phyloP scores from a whole-genome alignment of 495 filamentous ascomycete species.

The Podospora tetraspora region DNA sequence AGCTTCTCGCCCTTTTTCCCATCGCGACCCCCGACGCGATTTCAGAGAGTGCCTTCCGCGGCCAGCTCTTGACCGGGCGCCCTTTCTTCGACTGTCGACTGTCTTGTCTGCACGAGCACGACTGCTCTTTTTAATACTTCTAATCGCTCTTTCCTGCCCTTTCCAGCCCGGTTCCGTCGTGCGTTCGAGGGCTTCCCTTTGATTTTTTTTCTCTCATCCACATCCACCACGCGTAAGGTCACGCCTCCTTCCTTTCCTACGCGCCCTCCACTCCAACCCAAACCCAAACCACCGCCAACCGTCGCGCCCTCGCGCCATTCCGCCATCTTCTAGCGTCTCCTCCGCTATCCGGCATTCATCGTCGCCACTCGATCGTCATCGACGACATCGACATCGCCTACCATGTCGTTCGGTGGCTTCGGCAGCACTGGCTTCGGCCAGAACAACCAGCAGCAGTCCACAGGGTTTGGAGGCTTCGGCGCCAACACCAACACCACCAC shows the following conservation, averaged over 20 bases:
- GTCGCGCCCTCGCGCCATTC: background rate
- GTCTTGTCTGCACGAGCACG: background rate
- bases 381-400: slow-evolving; percentile 15
- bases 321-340: background rate
- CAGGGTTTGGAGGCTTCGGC: slow-evolving; percentile 53
- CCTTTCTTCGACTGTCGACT: slow-evolving; percentile 3
- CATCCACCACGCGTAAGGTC: background rate
- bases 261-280: background rate
- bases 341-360: background rate
- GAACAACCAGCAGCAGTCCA: slow-evolving; percentile 49
- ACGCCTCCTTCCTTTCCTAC: background rate
- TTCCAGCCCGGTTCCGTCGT: background rate
- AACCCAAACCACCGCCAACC: background rate
- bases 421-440: slow-evolving; percentile 56
- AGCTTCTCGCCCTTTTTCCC: slow-evolving; percentile 9
- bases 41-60: slow-evolving; percentile 11
- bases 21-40: slow-evolving; percentile 12
- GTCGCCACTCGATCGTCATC: background rate
- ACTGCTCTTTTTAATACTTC: background rate
- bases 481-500: slow-evolving; percentile 44
- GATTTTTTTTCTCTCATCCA: slow-evolving; percentile 6
- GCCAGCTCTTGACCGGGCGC: slow-evolving; percentile 2
- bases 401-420: slow-evolving; percentile 46
- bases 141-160: slow-evolving; percentile 6
- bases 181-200: background rate